Evolutionary conservation across 208 protist genomes (phyloP).

Genomic region (Acanthamoeba polyphaga): DNA sequence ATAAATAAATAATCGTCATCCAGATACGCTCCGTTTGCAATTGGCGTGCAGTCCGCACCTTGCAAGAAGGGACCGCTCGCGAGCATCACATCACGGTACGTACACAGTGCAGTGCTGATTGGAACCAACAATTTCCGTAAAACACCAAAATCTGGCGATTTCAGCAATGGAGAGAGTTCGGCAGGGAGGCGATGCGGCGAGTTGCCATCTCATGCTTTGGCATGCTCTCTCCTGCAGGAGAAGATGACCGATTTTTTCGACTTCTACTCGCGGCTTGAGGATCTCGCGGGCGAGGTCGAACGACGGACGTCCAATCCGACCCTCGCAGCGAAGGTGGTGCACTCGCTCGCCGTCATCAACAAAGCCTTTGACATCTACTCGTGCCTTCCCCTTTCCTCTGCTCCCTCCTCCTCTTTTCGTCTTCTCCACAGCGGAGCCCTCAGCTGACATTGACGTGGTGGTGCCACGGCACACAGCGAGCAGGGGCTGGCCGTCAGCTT

Average conservation of each 20-base stretch:
- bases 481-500: slow-evolving; percentile 80
- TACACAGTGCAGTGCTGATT: no score
- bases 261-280: neutral
- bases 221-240: neutral
- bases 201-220: neutral
- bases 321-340: neutral
- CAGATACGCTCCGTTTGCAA: no score
- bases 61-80: no score
- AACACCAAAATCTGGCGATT: no score
- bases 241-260: neutral
- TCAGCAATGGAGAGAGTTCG: no score
- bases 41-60: no score
- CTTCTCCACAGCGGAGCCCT: neutral
- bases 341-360: slow-evolving; percentile 1
- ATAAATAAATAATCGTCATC: neutral
- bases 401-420: neutral
- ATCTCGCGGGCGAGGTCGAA: neutral
- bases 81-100: no score
- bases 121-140: no score
- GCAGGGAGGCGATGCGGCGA: neutral
- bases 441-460: neutral
- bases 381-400: neutral
- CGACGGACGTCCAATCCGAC: neutral
- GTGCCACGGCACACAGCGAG: neutral
- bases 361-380: neutral